Percentiles rank a stretch among this genome's conserved stretches.
Evolutionary conservation across 2,329 filamentous ascomycete species (phyloP).

Genomic region (Nemania sp.): DNA sequence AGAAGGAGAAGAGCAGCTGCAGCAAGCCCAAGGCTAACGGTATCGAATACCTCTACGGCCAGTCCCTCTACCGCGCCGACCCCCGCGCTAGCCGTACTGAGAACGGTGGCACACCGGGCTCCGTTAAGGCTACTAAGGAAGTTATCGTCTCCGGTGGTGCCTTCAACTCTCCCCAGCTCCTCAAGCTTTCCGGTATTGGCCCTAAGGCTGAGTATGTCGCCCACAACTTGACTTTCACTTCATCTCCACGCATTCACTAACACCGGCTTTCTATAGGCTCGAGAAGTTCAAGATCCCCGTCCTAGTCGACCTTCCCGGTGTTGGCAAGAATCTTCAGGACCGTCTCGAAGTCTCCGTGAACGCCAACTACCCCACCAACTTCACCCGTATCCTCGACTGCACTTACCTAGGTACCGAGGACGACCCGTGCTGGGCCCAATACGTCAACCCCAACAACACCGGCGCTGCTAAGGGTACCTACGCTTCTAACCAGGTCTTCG

Average conservation of each 20-base stretch:
- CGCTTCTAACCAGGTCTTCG: constrained; percentile 51
- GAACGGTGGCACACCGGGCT: constrained; percentile 47
- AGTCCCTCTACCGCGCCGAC: constrained; percentile 60
- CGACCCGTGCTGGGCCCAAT: constrained; percentile 50
- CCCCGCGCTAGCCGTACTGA: constrained; percentile 48
- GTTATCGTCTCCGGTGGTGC: constrained; percentile 63
- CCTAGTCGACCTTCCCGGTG: constrained; percentile 65
- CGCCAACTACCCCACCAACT: constrained; percentile 56
- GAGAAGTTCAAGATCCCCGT: constrained; percentile 54
- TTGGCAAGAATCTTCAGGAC: constrained; percentile 70
- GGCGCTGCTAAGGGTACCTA: constrained; percentile 49
- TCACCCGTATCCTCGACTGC: constrained; percentile 53
- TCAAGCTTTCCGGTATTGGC: constrained; percentile 63
- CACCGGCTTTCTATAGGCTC: constrained; percentile 42
- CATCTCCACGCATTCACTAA: constrained; percentile 5
- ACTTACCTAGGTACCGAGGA: constrained; percentile 51
- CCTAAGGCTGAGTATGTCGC: constrained; percentile 51
- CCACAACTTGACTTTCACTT: background rate
- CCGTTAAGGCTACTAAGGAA: constrained; percentile 58
- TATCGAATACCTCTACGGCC: constrained; percentile 62
- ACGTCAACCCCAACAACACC: constrained; percentile 39
- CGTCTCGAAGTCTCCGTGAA: constrained; percentile 63
- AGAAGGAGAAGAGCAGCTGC: constrained; percentile 46
- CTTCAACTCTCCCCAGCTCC: constrained; percentile 65
- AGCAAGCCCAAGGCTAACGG: constrained; percentile 58